These are phyloP conservation scores for Mucor sp. DNA, from an alignment of 371 early-diverging fungal genomes.

Conservation along the genomic window DNA sequence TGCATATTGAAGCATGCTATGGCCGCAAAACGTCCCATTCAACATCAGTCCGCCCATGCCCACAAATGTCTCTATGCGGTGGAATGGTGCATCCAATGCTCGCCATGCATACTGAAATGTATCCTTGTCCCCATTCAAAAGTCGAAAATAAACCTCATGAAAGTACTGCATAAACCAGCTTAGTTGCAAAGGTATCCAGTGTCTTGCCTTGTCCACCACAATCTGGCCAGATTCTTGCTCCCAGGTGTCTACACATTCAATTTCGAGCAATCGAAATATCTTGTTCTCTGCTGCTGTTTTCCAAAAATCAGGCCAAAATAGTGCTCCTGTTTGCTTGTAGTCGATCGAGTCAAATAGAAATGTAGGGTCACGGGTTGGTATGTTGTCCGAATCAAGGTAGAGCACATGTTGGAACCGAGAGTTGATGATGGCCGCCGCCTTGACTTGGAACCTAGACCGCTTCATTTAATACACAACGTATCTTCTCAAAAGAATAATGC, in stretches of 20 bases:
- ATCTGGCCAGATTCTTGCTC: constrained; percentile 53
- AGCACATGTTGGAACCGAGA: constrained; percentile 47
- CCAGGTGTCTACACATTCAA: constrained; percentile 39
- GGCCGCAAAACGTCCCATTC: constrained; percentile 35
- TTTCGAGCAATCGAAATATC: constrained; percentile 33
- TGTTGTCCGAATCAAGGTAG: constrained; percentile 56
- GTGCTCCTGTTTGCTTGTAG: constrained; percentile 41
- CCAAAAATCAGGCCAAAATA: constrained; percentile 64
- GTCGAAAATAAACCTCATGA: constrained; percentile 37
- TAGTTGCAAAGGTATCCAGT: constrained; percentile 39
- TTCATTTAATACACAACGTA: neutral
- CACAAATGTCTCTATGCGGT: constrained; percentile 31
- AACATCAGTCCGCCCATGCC: constrained; percentile 37
- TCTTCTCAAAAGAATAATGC: neutral
- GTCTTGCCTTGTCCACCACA: constrained; percentile 32
- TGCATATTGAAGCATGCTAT: constrained; percentile 43
- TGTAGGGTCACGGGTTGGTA: constrained; percentile 44
- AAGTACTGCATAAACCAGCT: constrained; percentile 40
- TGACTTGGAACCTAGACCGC: constrained; percentile 43
- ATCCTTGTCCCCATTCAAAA: constrained; percentile 47
- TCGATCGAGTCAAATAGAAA: constrained; percentile 42
- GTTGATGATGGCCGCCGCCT: constrained; percentile 52
- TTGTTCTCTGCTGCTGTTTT: constrained; percentile 43
- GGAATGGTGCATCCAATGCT: constrained; percentile 30
- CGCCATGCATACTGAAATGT: constrained; percentile 47